Evolutionary conservation across 257 asterid species (phyloP).

Genomic region (Ilex aquifolium): DNA sequence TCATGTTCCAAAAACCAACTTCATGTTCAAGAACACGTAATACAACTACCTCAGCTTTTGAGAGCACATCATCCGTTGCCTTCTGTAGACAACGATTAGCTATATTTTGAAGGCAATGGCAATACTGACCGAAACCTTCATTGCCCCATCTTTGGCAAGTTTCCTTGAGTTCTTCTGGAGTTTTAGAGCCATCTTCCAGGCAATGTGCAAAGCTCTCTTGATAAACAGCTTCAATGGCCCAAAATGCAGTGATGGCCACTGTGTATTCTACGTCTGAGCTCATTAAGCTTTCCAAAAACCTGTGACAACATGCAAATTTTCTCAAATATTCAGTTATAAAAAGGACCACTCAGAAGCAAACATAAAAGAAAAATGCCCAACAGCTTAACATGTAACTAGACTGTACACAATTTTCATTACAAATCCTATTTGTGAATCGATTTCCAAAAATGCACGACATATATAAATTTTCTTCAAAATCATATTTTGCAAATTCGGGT

Average conservation of each 20-base stretch:
- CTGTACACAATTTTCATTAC: too few relatives aligned
- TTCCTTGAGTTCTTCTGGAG: conserved; percentile 57
- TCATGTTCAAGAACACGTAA: conserved; percentile 55
- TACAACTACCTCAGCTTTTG: conserved; percentile 53
- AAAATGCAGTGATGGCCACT: conserved; percentile 57
- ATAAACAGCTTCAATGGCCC: conserved; percentile 80
- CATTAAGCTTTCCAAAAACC: conserved; percentile 58
- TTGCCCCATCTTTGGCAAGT: conserved; percentile 81
- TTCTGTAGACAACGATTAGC: conserved; percentile 45
- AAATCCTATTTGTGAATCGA: too few relatives aligned
- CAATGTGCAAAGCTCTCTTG: conserved; percentile 88
- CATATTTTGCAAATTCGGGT: too few relatives aligned
- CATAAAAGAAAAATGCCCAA: too few relatives aligned
- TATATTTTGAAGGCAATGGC: conserved; percentile 42
- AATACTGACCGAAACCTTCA: conserved; percentile 45
- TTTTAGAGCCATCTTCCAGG: conserved; percentile 49
- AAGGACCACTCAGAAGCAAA: not conserved
- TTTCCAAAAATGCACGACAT: too few relatives aligned
- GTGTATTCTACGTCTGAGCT: conserved; percentile 61
- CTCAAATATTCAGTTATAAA: not conserved
- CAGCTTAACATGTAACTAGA: too few relatives aligned
- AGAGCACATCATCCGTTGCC: conserved; percentile 36
- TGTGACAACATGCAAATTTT: conserved; percentile 10
- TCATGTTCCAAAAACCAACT: conserved; percentile 82
- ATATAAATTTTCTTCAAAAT: too few relatives aligned